Base-by-base conservation (phyloP, 1,139 yeast genomes). In the Yamadazyma diddensiae region DNA sequence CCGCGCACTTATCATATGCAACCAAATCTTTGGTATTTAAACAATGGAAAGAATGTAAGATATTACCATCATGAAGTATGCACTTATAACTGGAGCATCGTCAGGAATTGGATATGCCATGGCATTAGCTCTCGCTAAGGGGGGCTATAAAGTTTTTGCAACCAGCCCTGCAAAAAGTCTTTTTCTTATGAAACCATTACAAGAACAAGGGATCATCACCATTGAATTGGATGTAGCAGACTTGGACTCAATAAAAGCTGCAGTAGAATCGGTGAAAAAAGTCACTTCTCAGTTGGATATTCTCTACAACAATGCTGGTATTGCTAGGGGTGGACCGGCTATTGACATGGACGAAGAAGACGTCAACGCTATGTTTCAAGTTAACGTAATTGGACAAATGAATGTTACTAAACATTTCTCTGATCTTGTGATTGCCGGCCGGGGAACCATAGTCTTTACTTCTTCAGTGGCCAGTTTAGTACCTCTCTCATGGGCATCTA, bases 1-100 rank as follows among this genome's bases (percentile, higher is more conserved):
- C n/a, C n/a, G n/a, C n/a, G n/a, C n/a, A n/a, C n/a, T n/a, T n/a
- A n/a, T n/a, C n/a, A n/a, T n/a, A n/a, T n/a, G n/a, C n/a, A n/a
- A n/a, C n/a, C n/a, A n/a, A n/a, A n/a, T n/a, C n/a, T n/a, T n/a
- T n/a, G n/a, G n/a, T n/a, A n/a, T n/a, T n/a, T n/a, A n/a, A n/a
- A n/a, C n/a, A n/a, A n/a, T n/a, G n/a, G n/a, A n/a, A n/a, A n/a
- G n/a, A n/a, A n/a, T n/a, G n/a, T n/a, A n/a, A n/a, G n/a, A n/a
- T n/a, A n/a, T n/a, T n/a, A 14, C 15, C 25, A 24, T n/a, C 6
- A 13, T 12, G 20, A 45, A 45, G 24, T 44, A 42, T 44, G 71
- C 70, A 8, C 50, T 65, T 5, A 47, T 65, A 15, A 55, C 66
- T 1, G 71, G 71, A 3, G 69, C 70, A 3, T 59, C 69, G 3